These are phyloP conservation scores for Ascomycota sp. DNA, from an alignment of 2,329 filamentous ascomycete genomes.

Conservation along the genomic window DNA sequence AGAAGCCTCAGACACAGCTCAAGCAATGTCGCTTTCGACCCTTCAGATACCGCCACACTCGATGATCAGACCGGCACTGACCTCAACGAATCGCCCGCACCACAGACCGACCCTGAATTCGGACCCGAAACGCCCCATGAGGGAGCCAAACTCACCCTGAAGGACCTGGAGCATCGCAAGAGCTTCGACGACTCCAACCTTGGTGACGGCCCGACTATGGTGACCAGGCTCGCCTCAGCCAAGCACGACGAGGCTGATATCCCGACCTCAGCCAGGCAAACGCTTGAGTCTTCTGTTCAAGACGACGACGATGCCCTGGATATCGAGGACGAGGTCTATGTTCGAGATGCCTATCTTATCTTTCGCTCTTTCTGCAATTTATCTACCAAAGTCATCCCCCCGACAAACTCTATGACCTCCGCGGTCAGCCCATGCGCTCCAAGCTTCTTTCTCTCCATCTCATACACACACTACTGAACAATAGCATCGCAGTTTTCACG, in stretches of 20 bases:
- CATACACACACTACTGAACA: constrained; percentile 87
- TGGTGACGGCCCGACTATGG: constrained; percentile 46
- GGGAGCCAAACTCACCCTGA: constrained; percentile 39
- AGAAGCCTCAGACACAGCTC: constrained; percentile 29
- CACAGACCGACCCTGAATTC: constrained; percentile 10
- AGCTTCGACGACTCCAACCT: constrained; percentile 48
- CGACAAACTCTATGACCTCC: constrained; percentile 82
- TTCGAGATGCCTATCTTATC: constrained; percentile 90
- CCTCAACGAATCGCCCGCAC: constrained; percentile 13
- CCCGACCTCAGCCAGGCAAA: constrained; percentile 32
- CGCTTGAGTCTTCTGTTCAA: constrained; percentile 30
- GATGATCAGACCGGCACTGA: constrained; percentile 18
- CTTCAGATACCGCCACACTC: constrained; percentile 16
- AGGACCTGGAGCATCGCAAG: constrained; percentile 46
- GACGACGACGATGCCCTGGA: constrained; percentile 41
- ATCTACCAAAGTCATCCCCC: constrained; percentile 76
- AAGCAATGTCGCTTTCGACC: constrained; percentile 31
- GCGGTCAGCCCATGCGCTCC: constrained; percentile 89
- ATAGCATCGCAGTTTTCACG: constrained; percentile 77
- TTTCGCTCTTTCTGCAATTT: constrained; percentile 96
- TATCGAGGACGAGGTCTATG: constrained; percentile 82
- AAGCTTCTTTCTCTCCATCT: constrained; percentile 91
- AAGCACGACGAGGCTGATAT: constrained; percentile 15
- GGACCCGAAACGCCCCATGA: constrained; percentile 12
- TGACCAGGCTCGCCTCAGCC: constrained; percentile 36